Evolutionary conservation across 345 rosid genomes (phyloP).

Genomic region (Atalantia buxifolia): DNA sequence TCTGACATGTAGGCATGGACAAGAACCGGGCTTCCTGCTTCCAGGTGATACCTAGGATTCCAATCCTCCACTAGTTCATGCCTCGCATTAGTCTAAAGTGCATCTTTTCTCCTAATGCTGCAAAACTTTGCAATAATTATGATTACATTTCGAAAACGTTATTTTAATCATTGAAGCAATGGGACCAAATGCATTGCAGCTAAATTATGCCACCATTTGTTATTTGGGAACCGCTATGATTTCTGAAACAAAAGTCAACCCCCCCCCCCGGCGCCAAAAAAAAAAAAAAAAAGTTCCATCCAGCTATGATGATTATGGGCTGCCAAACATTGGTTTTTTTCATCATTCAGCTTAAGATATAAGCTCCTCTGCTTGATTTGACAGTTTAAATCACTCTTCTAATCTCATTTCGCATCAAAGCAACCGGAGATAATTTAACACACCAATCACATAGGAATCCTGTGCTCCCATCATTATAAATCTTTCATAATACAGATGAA

Average conservation of each 20-base stretch:
- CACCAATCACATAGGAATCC: neutral
- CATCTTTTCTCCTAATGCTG: neutral
- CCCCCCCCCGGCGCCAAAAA: too few relatives aligned
- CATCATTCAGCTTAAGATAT: neutral
- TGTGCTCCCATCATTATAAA: neutral
- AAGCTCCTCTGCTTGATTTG: neutral
- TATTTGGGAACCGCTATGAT: neutral
- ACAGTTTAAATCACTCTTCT: neutral
- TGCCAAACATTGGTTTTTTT: neutral
- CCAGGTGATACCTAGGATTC: neutral
- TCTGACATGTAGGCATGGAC: neutral
- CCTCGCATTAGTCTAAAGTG: neutral
- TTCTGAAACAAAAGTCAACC: neutral
- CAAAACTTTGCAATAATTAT: neutral
- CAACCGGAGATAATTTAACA: neutral
- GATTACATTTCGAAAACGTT: neutral
- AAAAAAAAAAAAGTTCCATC: neutral
- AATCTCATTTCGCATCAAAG: neutral
- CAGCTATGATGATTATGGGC: neutral
- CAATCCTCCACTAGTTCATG: neutral
- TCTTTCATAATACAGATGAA: neutral
- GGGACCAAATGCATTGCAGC: neutral
- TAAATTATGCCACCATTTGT: neutral
- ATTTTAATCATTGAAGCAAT: neutral
- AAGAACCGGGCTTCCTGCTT: neutral